Percentiles rank a stretch among this genome's conserved stretches.
phyloP scores from a whole-genome alignment of 1,139 yeast genomes.

The Geotrichum klebahnii region DNA sequence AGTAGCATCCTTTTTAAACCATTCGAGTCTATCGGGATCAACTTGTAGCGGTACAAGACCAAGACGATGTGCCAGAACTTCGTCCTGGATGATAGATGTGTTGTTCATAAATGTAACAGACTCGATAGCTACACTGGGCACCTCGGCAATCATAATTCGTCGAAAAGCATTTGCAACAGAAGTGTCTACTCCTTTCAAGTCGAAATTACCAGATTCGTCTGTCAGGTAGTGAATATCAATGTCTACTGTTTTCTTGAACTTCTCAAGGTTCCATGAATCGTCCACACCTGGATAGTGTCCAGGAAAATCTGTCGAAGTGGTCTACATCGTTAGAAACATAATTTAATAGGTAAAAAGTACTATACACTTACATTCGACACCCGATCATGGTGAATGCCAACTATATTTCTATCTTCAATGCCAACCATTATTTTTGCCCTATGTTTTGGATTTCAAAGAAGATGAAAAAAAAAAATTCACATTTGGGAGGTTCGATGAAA shows the following conservation, averaged over 20 bases:
- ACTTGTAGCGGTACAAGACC: constrained; percentile 87
- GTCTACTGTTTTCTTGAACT: constrained; percentile 65
- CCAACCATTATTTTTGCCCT: constrained; percentile 13
- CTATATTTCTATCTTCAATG: constrained; percentile 49
- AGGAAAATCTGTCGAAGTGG: constrained; percentile 84
- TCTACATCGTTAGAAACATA: constrained; percentile 32
- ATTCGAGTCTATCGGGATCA: constrained; percentile 65
- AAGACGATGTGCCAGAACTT: constrained; percentile 89
- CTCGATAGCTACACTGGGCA: constrained; percentile 93
- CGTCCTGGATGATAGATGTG: constrained; percentile 95
- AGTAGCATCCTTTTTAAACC: constrained; percentile 73
- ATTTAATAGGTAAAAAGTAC: background rate
- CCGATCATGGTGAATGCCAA: constrained; percentile 85
- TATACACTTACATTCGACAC: constrained; percentile 64
- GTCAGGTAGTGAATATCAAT: constrained; percentile 59
- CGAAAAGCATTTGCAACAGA: constrained; percentile 95
- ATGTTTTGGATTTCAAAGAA: constrained; percentile 1
- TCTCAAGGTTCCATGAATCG: constrained; percentile 78
- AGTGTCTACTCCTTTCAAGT: constrained; percentile 79
- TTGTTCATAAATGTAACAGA: constrained; percentile 85
- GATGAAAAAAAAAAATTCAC: constrained; percentile 2
- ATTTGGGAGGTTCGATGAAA: constrained; percentile 13
- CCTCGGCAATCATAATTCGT: constrained; percentile 94
- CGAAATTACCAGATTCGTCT: constrained; percentile 78
- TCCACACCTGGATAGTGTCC: constrained; percentile 68